Evolutionary conservation across 2,329 filamentous ascomycete genomes (phyloP).

Genomic region (Colletotrichum destructivum): DNA sequence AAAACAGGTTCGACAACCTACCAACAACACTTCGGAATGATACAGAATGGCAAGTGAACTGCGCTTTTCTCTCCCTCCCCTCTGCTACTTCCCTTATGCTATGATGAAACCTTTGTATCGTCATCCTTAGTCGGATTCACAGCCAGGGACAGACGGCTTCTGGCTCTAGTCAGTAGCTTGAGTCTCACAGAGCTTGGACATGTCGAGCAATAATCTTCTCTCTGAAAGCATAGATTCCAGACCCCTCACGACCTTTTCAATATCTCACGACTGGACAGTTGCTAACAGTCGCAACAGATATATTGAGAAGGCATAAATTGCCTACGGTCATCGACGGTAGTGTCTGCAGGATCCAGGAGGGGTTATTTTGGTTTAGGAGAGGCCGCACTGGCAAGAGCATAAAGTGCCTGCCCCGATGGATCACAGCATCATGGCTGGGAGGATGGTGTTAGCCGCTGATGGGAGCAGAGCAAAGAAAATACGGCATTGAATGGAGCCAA

Average conservation of each 20-base stretch:
- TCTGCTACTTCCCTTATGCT: conserved; percentile 43
- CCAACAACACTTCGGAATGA: background rate
- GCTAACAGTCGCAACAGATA: conserved; percentile 7
- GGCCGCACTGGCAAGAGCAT: background rate
- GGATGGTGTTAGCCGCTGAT: too few relatives aligned
- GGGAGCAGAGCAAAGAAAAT: background rate
- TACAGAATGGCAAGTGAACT: conserved; percentile 11
- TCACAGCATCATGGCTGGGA: background rate
- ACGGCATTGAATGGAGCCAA: background rate
- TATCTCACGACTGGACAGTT: background rate
- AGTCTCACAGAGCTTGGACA: conserved; percentile 53
- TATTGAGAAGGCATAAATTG: background rate
- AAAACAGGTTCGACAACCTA: background rate
- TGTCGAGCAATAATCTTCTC: conserved; percentile 72
- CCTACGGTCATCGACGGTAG: background rate
- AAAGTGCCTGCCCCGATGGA: background rate
- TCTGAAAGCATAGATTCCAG: conserved; percentile 56
- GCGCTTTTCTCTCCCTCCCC: conserved; percentile 17
- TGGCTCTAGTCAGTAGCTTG: conserved; percentile 18
- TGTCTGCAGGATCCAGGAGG: background rate
- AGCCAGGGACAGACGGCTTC: conserved; percentile 45
- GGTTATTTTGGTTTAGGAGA: background rate
- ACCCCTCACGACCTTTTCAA: background rate
- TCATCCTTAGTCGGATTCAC: conserved; percentile 93
- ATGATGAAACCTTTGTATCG: conserved; percentile 94